Base-by-base conservation (phyloP, 768 basidiomycete genomes). In the Kwoniella sp. region DNA sequence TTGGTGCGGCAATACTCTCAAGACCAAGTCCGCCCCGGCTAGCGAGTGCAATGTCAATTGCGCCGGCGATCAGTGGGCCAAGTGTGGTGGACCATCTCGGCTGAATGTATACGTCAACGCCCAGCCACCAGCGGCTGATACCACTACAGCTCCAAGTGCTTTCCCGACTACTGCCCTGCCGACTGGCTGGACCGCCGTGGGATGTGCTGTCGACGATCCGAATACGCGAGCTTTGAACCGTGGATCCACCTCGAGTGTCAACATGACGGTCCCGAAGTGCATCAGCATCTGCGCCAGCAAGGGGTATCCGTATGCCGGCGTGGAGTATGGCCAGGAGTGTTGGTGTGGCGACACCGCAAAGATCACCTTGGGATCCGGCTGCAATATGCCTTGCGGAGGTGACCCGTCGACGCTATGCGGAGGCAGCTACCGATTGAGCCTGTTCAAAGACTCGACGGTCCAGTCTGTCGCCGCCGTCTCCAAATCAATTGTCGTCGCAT, bases 141-240 rank as follows among this genome's bases (percentile, higher is more conserved):
- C 41, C 12, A 43, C 46, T 15, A 42, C 44, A 22, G 25, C 46
- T 9, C 47, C 57, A 8, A 47, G 53, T 11, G 15, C 43, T 19
- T 38, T 48, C 11, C 47, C 60, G 9, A 53, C 38, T 14, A 41
- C 59, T 15, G 26, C 32, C 12, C 17, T 59, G 10, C 54, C 58
- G 10, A 33, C 59, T n/a, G 59, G 57, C 15, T 63, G 55, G 52
- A 38, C 42, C 11, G 38, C 32, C 19, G 12, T 48, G 20, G 65
- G 59, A 1, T 67, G 65, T 50, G 45, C 26, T 20, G 47, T 64
- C 14, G 58, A 63, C n/a, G 48, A 58, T 32, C 46, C 47, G 22
- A 26, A 19, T 20, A 55, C 52, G 8, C 56, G 70, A 34, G 67
- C 67, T 32, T 54, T 71, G 15, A 46, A 56, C 20, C 41, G 57